Evolutionary conservation across 108 stramenopile species (phyloP).

Genomic region (Licmophora abbreviata): DNA sequence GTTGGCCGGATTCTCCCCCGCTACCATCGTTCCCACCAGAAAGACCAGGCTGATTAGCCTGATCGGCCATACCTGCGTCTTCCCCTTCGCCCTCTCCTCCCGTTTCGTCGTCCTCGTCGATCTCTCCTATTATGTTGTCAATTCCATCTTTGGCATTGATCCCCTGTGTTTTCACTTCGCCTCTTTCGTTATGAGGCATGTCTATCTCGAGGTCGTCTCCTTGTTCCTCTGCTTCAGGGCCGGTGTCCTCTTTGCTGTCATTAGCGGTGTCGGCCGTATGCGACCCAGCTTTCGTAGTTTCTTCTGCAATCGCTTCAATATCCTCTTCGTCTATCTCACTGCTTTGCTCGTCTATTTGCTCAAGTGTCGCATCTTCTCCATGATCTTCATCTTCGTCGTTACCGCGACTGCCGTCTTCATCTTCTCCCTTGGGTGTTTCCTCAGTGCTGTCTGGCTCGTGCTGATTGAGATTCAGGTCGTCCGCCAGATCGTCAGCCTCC

Average conservation of each 20-base stretch:
- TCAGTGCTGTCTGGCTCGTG: conserved; percentile 36
- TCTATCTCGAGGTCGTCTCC: conserved; percentile 2
- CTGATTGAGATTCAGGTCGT: no score
- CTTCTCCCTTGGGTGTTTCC: conserved; percentile 25
- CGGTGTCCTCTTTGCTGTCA: conserved; percentile 20
- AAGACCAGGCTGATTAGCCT: conserved; percentile 8
- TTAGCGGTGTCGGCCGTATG: not conserved
- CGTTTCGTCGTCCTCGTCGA: conserved; percentile 23
- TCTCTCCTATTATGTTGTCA: conserved; percentile 24
- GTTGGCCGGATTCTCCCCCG: not conserved
- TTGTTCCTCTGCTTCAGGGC: conserved; percentile 22
- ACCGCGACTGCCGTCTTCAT: conserved; percentile 16
- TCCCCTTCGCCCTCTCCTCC: conserved; percentile 14
- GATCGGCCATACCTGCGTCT: conserved; percentile 11
- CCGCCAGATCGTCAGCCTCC: conserved; percentile 22
- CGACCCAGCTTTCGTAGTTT: not conserved
- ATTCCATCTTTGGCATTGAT: conserved; percentile 47
- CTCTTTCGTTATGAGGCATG: conserved; percentile 11
- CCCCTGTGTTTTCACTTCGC: conserved; percentile 12
- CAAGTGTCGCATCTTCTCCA: conserved; percentile 11
- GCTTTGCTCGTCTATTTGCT: conserved; percentile 9
- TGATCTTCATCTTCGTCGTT: conserved; percentile 29
- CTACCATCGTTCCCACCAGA: not conserved
- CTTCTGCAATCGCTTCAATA: conserved; percentile 4
- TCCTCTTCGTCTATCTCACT: no score